These are phyloP conservation scores for Globisporangium rhizosaccharum DNA, from an alignment of 352 stramenopile genomes.

Conservation along the genomic window DNA sequence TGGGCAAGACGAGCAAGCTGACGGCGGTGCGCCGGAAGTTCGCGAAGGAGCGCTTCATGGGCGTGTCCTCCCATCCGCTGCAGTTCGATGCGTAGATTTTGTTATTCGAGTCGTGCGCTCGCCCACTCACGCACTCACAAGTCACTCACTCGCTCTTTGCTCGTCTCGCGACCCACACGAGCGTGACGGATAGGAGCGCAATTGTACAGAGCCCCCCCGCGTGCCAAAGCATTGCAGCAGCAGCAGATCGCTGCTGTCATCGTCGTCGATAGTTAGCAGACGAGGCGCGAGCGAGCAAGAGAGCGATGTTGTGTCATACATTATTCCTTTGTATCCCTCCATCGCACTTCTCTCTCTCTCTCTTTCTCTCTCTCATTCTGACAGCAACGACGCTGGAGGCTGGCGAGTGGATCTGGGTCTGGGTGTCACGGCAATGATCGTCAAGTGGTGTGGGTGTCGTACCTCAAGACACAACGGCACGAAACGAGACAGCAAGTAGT, in stretches of 20 bases:
- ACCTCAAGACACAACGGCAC: neutral
- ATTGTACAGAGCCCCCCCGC: too few relatives aligned
- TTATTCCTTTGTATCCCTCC: too few relatives aligned
- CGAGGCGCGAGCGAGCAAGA: too few relatives aligned
- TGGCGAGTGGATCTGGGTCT: too few relatives aligned
- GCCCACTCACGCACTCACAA: neutral
- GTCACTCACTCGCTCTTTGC: neutral
- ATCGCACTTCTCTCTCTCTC: too few relatives aligned
- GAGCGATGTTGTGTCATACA: too few relatives aligned
- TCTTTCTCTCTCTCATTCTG: too few relatives aligned
- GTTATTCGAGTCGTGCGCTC: slow-evolving; percentile 7
- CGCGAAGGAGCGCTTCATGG: slow-evolving; percentile 74
- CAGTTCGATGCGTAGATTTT: slow-evolving; percentile 37
- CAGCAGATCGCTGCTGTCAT: too few relatives aligned
- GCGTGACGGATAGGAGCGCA: too few relatives aligned
- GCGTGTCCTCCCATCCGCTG: slow-evolving; percentile 57
- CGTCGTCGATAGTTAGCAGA: too few relatives aligned
- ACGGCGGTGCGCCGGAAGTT: slow-evolving; percentile 84
- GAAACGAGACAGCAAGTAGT: neutral
- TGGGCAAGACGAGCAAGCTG: slow-evolving; percentile 76
- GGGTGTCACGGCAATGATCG: neutral
- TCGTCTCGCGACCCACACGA: neutral
- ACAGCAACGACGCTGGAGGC: too few relatives aligned
- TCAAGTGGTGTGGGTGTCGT: neutral
- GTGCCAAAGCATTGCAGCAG: too few relatives aligned